A percentile compares a stretch with the other conserved stretches of the same genome.
Evolutionary conservation across 2,329 filamentous ascomycete species (phyloP).

Genomic region (Penicillium fuscoglaucum): DNA sequence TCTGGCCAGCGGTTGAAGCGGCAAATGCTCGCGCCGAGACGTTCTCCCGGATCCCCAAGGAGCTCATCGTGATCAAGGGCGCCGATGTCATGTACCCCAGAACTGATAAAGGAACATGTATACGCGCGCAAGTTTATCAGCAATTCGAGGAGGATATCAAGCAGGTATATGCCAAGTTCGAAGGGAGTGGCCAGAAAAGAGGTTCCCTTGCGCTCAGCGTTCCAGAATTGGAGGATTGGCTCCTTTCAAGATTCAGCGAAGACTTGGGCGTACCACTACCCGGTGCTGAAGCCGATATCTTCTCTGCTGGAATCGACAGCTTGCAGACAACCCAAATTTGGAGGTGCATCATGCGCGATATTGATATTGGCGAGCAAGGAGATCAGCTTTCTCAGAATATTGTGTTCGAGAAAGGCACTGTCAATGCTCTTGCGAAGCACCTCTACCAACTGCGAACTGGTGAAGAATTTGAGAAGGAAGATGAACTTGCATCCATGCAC

Average conservation of each 20-base stretch:
- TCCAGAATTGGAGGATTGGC: conserved; percentile 39
- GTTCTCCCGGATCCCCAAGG: conserved; percentile 56
- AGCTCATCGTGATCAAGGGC: conserved; percentile 55
- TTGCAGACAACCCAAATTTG: conserved; percentile 60
- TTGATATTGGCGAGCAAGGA: conserved; percentile 48
- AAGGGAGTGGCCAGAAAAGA: conserved; percentile 41
- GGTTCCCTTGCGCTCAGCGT: conserved; percentile 20
- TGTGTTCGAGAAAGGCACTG: conserved; percentile 58
- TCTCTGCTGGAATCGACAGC: conserved; percentile 59
- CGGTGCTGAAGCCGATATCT: conserved; percentile 56
- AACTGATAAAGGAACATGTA: conserved; percentile 60
- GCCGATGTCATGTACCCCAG: conserved; percentile 49
- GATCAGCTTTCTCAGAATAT: conserved; percentile 56
- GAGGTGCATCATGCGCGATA: conserved; percentile 51
- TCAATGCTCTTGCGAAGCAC: conserved; percentile 49
- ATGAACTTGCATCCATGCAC: conserved; percentile 49
- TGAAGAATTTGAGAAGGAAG: conserved; percentile 31
- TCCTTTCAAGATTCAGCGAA: conserved; percentile 42
- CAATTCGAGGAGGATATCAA: conserved; percentile 52
- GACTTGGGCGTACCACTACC: conserved; percentile 22
- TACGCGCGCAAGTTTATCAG: conserved; percentile 53
- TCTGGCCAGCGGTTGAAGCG: conserved; percentile 54
- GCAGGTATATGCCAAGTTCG: conserved; percentile 45
- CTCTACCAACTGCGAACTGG: conserved; percentile 48
- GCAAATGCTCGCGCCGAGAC: conserved; percentile 55